Base-by-base conservation (phyloP, 176 grass and related monocot species). In the Hordeum marinum region DNA sequence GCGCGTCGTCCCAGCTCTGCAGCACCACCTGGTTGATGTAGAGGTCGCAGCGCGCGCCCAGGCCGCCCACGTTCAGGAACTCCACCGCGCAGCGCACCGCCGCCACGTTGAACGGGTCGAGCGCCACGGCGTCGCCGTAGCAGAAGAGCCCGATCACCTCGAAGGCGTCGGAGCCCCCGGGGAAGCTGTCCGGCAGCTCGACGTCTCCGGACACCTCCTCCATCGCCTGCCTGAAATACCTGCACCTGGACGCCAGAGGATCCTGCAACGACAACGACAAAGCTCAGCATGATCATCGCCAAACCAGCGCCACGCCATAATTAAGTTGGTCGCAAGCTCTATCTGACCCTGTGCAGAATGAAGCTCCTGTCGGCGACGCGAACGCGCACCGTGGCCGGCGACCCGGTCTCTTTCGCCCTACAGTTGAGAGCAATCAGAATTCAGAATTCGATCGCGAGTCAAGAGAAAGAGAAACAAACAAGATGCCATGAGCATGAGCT, bases 21-120 rank as follows among this genome's bases (percentile, higher is more conserved):
- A 99, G 92, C 64, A 96, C 96, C 31, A 91, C 96, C 85, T 99
- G 96, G 86, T 96, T 99, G 41, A 99, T 87, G 85, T 99, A 99
- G 20, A 95, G 87, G 80, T 99, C 96, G 41, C 91, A 92, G 68
- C 91, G 81, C 68, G 94, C 84, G 31, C 83, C 80, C 7, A 95
- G 91, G 84, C 89, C 90, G 5, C 20, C 58, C 82, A 88, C 90
- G 80, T 84, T 91, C 26, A 94, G 74, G 75, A 91, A 89, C 79
- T 99, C 93, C 11, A 91, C 85, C 6, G 88, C 96, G 48, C 96
- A 98, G 37, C 96, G 86, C 45, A 98, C 86, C n/a, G 91, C 87
- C 0, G 93, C 70, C 3, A 98, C 93, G 77, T 92, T 96, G 79
- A 95, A 95, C 67, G 93, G 93, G 86, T 95, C 96, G 17, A 98